Evolutionary conservation across 768 basidiomycete genomes (phyloP), one percentile per base, ranked within the genome.

Genomic region (Trametes villosa): DNA sequence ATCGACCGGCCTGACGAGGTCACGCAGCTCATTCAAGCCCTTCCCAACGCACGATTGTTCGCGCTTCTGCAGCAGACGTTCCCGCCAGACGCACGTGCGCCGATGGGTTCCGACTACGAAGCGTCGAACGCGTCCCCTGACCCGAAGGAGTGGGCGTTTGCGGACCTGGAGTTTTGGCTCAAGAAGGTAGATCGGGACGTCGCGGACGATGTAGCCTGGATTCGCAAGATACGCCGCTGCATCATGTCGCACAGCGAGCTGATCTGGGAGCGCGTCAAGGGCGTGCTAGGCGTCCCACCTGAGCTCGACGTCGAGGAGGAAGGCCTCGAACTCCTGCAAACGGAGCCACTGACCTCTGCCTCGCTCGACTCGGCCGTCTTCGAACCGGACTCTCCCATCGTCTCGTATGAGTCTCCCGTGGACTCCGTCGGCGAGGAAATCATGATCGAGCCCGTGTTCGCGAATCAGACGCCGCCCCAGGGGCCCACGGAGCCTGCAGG

Each of bases 181-280:
- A 89, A 84, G 17, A 78, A 76, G 44, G 75, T 86, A 27, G 81
- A 88, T 62, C 83, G 92, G 12, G 77, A 83, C 38, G 75, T 85
- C 31, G 86, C 81, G 0, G 79, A 86, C 3, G 94, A 97, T 67
- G 78, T 81, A 20, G 68, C 85, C 30, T 97, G 92, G 92, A 84
- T 88, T 46, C 78, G 81, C 67, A 82, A 83, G 11, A 83, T 86
- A 0, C 86, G 92, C n/a, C 81, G 80, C 55, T 94, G 92, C 67
- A 83, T 96, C 66, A 78, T 90, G 22, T 75, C 83, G 26, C 88
- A 87, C 64, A 89, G 87, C 15, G 94, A 96, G 68, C 84, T 94
- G 40, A 87, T 96, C 56, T 97, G 94, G 94, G 93, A 96, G 72
- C 84, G 93, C 57, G 78, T 96, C 68, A 95, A 94, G 68, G 89